A percentile compares a stretch with the other conserved stretches of the same genome.
Conservation (phyloP, 176 grass and related monocot genomes). For the barley (Hordeum vulgare) region DNA sequence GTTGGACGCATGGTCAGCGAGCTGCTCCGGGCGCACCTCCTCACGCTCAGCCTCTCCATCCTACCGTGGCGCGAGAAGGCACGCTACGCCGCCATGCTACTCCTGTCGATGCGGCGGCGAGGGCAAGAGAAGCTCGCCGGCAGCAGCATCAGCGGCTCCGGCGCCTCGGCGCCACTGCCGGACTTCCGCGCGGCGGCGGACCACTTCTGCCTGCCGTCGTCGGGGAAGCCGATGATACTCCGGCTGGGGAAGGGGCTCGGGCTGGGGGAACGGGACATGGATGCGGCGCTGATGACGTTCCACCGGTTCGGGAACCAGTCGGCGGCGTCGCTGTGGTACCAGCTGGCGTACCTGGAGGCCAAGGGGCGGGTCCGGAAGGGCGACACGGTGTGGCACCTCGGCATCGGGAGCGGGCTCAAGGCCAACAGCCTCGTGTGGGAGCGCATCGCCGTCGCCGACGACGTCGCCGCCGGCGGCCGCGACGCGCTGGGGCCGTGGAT, state of each 20-base stretch:
- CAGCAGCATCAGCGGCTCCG: not conserved
- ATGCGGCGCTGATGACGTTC: slow-evolving; percentile 69
- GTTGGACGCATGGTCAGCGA: slow-evolving; percentile 40
- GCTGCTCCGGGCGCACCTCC: slow-evolving; percentile 44
- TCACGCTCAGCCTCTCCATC: slow-evolving; percentile 34
- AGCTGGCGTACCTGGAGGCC: slow-evolving; percentile 65
- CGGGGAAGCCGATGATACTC: slow-evolving; percentile 55
- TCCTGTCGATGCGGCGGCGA: not conserved
- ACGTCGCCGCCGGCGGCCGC: not conserved
- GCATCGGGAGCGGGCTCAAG: slow-evolving; percentile 51
- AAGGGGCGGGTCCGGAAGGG: slow-evolving; percentile 46
- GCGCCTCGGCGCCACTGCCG: not conserved
- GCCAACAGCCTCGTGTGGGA: slow-evolving; percentile 25
- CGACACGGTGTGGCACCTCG: slow-evolving; percentile 59
- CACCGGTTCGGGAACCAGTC: slow-evolving; percentile 89
- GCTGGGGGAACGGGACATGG: slow-evolving; percentile 44
- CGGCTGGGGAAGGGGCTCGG: slow-evolving; percentile 54
- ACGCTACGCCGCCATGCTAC: not conserved
- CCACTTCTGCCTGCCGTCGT: slow-evolving; percentile 72
- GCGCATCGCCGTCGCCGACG: not conserved
- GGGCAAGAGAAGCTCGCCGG: not conserved
- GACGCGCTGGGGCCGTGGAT: slow-evolving; percentile 27
- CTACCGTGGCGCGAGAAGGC: slow-evolving; percentile 62
- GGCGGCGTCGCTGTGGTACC: slow-evolving; percentile 80
- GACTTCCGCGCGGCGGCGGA: slow-evolving; percentile 46